phyloP scores from a whole-genome alignment of 2,329 filamentous ascomycete genomes.

The Pestalotiopsis sp. region DNA sequence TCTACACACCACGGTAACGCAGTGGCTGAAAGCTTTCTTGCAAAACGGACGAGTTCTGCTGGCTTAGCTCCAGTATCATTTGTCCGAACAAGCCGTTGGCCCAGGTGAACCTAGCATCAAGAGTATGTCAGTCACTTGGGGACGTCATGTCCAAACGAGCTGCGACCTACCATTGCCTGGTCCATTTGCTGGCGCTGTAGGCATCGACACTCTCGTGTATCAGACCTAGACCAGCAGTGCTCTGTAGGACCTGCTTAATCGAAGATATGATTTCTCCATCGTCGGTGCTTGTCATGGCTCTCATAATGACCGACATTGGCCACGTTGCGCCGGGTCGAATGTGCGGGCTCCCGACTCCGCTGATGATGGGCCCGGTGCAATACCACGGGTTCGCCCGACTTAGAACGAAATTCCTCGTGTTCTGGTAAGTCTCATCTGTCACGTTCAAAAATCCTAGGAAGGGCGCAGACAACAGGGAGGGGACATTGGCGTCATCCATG shows the following conservation, averaged over 20 bases:
- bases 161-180: slow-evolving; percentile 37
- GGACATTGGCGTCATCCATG: slow-evolving; percentile 65
- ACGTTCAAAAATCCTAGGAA: slow-evolving; percentile 50
- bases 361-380: slow-evolving; percentile 52
- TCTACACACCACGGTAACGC: background rate
- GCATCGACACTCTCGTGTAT: slow-evolving; percentile 43
- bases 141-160: background rate
- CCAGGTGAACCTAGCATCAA: slow-evolving; percentile 56
- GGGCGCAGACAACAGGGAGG: slow-evolving; percentile 55
- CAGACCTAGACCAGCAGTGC: slow-evolving; percentile 34
- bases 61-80: slow-evolving; percentile 51
- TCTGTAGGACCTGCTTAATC: slow-evolving; percentile 30
- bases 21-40: slow-evolving; percentile 45
- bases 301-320: slow-evolving; percentile 83
- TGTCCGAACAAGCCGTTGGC: slow-evolving; percentile 35
- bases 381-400: slow-evolving; percentile 74
- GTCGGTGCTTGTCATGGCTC: slow-evolving; percentile 64
- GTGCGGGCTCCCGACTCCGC: slow-evolving; percentile 53
- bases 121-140: background rate
- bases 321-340: slow-evolving; percentile 70
- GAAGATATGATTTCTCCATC: slow-evolving; percentile 35
- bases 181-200: slow-evolving; percentile 36
- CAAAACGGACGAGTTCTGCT: slow-evolving; percentile 69
- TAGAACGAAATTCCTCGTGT: slow-evolving; percentile 75
- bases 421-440: slow-evolving; percentile 63